Conservation (phyloP, 345 rosid genomes). For the Nephelium lappaceum region DNA sequence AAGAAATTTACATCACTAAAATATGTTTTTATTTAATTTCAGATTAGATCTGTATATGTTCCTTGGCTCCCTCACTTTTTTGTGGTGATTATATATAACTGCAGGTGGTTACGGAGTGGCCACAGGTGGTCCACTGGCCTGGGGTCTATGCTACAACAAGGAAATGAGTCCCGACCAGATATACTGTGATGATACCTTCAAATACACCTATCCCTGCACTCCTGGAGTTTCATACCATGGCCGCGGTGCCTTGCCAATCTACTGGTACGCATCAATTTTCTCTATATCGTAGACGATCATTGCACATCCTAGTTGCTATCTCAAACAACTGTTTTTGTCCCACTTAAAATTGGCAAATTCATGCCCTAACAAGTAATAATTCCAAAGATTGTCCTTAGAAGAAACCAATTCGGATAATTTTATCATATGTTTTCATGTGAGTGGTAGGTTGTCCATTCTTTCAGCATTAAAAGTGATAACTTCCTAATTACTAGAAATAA, state of each 20-base stretch:
- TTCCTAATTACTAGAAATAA: no score
- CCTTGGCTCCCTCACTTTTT: no score
- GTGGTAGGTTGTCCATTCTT: no score
- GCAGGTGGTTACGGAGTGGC: constrained; percentile 95
- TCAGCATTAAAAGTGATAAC: no score
- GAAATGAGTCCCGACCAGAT: constrained; percentile 79
- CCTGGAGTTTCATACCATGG: constrained; percentile 83
- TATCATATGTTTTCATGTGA: no score
- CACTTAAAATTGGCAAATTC: no score
- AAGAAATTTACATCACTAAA: neutral
- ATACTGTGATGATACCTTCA: constrained; percentile 76
- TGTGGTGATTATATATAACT: neutral
- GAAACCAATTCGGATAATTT: no score
- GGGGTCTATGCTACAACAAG: constrained; percentile 92
- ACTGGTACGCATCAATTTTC: constrained; percentile 47
- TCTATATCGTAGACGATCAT: neutral
- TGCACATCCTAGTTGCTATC: neutral
- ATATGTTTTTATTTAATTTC: neutral
- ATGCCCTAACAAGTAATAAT: neutral
- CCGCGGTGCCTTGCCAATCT: constrained; percentile 83
- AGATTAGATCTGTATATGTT: no score
- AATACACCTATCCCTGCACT: constrained; percentile 73
- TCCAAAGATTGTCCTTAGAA: no score
- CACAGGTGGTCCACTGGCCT: constrained; percentile 85
- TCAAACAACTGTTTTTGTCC: neutral